phyloP scores from a whole-genome alignment of 2,329 filamentous ascomycete species.

The Calonectria honghensis region DNA sequence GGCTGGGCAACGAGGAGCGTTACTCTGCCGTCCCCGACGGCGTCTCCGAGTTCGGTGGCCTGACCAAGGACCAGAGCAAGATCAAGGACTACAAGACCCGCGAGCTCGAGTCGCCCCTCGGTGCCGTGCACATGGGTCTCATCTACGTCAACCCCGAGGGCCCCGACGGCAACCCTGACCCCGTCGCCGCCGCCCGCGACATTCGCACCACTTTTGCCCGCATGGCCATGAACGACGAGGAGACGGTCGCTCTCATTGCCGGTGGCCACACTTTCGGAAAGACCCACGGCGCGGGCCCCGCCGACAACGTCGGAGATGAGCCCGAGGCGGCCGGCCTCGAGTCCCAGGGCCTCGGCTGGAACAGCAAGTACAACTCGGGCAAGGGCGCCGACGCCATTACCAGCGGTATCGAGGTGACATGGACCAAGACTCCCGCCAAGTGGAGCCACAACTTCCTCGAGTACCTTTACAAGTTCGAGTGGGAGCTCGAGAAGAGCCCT shows the following conservation, averaged over 20 bases:
- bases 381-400: constrained; percentile 85
- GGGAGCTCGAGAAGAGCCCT: constrained; percentile 84
- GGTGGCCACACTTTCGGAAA: constrained; percentile 90
- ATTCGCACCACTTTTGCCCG: constrained; percentile 84
- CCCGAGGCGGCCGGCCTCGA: constrained; percentile 79
- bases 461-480: constrained; percentile 86
- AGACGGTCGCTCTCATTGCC: constrained; percentile 85
- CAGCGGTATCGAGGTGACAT: constrained; percentile 85
- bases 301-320: constrained; percentile 77
- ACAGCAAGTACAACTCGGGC: constrained; percentile 77
- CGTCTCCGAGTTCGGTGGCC: constrained; percentile 47
- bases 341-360: constrained; percentile 81
- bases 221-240: constrained; percentile 90
- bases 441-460: constrained; percentile 86
- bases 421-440: constrained; percentile 84
- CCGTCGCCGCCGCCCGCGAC: constrained; percentile 79
- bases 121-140: constrained; percentile 80
- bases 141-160: constrained; percentile 90
- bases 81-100: constrained; percentile 2
- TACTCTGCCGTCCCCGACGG: constrained; percentile 69
- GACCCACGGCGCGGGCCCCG: constrained; percentile 76
- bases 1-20: constrained; percentile 78
- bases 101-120: constrained; percentile 78
- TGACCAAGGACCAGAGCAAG: constrained; percentile 40
- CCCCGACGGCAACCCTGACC: constrained; percentile 82